Base-by-base conservation (phyloP, 2,329 filamentous ascomycete genomes). In the Claviceps sp. region DNA sequence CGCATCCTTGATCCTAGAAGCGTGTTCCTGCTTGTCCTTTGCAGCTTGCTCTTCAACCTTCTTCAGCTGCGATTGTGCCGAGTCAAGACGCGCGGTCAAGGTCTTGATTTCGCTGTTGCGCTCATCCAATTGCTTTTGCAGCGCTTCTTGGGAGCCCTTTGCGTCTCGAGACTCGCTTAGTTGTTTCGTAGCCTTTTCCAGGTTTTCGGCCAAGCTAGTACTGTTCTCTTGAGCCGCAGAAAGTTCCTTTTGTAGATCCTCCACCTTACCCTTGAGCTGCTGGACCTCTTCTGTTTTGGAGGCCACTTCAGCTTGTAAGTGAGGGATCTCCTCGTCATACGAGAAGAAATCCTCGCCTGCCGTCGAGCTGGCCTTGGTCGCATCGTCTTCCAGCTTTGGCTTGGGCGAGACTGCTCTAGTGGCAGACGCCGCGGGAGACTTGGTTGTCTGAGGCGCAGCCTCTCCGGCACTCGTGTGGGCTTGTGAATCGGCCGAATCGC, bases 281-380 rank as follows among this genome's bases (percentile, higher is more conserved):
- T 81, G 77, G 40, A 93, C 81, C 65, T 91, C 83, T 43, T 80
- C 77, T 11, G 83, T 73, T 60, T 85, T 87, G 52, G 82, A 77
- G 50, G 82, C 75, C 3, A 93, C 66, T 58, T 93, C 85, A 1
- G 78, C 75, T 61, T 94, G 85, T n/a, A 95, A 70, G 51, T 87
- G 81, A 3, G 87, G 86, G 14, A 94, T 75, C 67, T 97, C 91
- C 49, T 85, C 84, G 54, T 97, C 90, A 60, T 89, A 94, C 0
- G 89, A 95, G 68, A 96, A 96, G 68, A 96, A 85, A 48, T 95
- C 87, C 57, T 90, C 86, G 17, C 67, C 70, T 4, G 68, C 70
- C 4, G 68, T 46, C 13, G 55, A 7, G 14, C 38, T 44, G 24
- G 46, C 65, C 3, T 63, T 58, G 37, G 66, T 63, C 7, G 63